These are phyloP conservation scores for Zarea fungicola DNA, from an alignment of 2,329 filamentous ascomycete species.

Conservation along the genomic window DNA sequence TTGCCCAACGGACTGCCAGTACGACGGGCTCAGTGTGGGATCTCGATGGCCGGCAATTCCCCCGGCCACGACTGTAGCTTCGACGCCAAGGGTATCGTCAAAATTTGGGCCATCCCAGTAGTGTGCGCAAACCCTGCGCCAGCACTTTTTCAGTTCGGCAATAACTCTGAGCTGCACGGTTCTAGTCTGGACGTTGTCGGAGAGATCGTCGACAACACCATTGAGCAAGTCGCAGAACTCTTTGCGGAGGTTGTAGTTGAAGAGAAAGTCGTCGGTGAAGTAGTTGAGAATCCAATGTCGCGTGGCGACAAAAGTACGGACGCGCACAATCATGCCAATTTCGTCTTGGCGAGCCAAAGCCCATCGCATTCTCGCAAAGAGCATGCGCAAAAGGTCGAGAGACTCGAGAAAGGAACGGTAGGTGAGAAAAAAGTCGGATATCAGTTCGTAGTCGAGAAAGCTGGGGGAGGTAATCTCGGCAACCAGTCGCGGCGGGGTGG, in stretches of 20 bases:
- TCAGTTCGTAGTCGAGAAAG: constrained; percentile 92
- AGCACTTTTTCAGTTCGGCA: constrained; percentile 92
- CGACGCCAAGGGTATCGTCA: constrained; percentile 54
- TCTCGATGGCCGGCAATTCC: constrained; percentile 62
- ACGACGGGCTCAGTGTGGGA: constrained; percentile 47
- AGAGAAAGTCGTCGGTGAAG: constrained; percentile 88
- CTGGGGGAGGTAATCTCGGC: constrained; percentile 94
- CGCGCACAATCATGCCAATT: constrained; percentile 86
- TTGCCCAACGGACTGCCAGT: constrained; percentile 44
- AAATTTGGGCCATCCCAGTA: constrained; percentile 80
- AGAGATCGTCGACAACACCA: constrained; percentile 52
- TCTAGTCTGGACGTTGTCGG: constrained; percentile 35
- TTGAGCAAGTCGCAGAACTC: constrained; percentile 82
- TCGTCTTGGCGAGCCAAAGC: constrained; percentile 76
- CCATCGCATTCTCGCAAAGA: constrained; percentile 83
- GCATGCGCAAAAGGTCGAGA: constrained; percentile 70
- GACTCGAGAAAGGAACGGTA: constrained; percentile 82
- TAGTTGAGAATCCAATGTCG: constrained; percentile 98
- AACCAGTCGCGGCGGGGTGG: constrained; percentile 84
- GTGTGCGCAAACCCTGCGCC: constrained; percentile 81
- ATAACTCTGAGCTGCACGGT: constrained; percentile 75
- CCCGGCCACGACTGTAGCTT: constrained; percentile 68
- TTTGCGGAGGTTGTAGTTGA: constrained; percentile 66
- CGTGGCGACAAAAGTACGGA: constrained; percentile 90
- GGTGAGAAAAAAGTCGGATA: constrained; percentile 97